Conservation (phyloP, 805 yeast species). For the Middelhovenomyces tepae region DNA sequence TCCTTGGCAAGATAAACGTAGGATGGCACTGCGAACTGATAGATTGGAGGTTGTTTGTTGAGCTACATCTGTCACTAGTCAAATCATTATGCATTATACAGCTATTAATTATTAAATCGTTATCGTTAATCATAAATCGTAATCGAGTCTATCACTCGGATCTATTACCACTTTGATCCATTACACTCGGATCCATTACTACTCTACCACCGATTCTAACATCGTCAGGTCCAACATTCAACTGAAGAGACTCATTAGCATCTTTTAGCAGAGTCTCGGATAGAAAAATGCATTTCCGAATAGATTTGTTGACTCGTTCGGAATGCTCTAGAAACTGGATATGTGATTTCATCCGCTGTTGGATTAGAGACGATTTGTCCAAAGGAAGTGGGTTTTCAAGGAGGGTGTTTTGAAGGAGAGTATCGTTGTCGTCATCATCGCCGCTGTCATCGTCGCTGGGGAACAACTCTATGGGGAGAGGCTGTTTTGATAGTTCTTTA, state of each 20-base stretch:
- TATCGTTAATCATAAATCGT: too few relatives aligned
- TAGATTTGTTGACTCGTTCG: slow-evolving; percentile 7
- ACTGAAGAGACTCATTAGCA: slow-evolving; percentile 9
- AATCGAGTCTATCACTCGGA: too few relatives aligned
- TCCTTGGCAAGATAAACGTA: too few relatives aligned
- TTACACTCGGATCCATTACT: too few relatives aligned
- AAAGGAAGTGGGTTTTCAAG: neutral
- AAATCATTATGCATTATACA: too few relatives aligned
- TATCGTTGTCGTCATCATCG: neutral
- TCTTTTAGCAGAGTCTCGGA: slow-evolving; percentile 13
- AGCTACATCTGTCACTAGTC: too few relatives aligned
- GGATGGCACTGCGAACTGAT: too few relatives aligned
- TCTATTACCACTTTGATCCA: too few relatives aligned
- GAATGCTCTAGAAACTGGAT: slow-evolving; percentile 10
- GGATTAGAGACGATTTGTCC: slow-evolving; percentile 6
- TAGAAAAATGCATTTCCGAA: slow-evolving; percentile 13
- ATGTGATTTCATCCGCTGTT: slow-evolving; percentile 11
- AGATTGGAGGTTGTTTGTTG: too few relatives aligned
- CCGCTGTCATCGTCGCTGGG: too few relatives aligned
- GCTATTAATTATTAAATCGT: too few relatives aligned
- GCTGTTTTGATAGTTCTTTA: slow-evolving; percentile 4
- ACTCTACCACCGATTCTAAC: slow-evolving; percentile 4
- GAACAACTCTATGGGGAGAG: neutral
- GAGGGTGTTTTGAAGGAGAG: neutral
- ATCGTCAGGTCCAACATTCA: slow-evolving; percentile 9